phyloP scores from a whole-genome alignment of 192 early-diverging fungal genomes.

The Coemansia sp. region DNA sequence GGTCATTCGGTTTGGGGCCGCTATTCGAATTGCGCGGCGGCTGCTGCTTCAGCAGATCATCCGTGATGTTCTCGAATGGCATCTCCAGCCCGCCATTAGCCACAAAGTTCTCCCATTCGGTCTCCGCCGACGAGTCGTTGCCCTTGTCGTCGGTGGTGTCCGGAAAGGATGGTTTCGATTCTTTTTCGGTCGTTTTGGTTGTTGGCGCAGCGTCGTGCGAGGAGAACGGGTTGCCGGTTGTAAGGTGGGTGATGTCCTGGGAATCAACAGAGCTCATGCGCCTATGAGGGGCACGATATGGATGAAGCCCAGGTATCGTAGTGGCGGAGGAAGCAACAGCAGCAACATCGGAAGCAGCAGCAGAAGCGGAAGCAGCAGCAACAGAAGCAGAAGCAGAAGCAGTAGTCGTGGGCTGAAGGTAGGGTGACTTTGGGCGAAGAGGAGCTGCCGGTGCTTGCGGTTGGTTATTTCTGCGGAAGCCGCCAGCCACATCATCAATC shows the following conservation, averaged over 20 bases:
- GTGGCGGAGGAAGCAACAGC: not conserved
- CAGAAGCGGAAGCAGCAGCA: no score
- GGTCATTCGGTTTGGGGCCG: not conserved
- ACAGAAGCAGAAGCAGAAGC: not conserved
- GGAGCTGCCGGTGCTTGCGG: conserved; percentile 3
- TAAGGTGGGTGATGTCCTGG: not conserved
- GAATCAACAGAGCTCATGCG: conserved; percentile 38
- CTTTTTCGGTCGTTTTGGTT: not conserved
- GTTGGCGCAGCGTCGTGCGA: conserved; percentile 1
- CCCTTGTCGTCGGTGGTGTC: conserved; percentile 12
- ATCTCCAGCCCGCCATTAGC: conserved; percentile 52
- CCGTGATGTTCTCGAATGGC: conserved; percentile 47
- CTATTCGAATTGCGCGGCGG: not conserved
- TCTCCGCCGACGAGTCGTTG: conserved; percentile 27
- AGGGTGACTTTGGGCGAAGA: conserved; percentile 18
- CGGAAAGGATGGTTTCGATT: not conserved
- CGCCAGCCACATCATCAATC: conserved; percentile 6
- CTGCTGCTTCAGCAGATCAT: conserved; percentile 41
- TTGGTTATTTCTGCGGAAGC: not conserved
- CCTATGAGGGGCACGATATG: conserved; percentile 45
- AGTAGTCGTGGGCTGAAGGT: not conserved
- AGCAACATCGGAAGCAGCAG: no score
- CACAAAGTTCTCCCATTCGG: conserved; percentile 56
- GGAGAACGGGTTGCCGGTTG: not conserved
- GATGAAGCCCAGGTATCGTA: conserved; percentile 5